These are phyloP conservation scores for Penicillium goetzii DNA, from an alignment of 495 filamentous ascomycete species.

Conservation along the genomic window DNA sequence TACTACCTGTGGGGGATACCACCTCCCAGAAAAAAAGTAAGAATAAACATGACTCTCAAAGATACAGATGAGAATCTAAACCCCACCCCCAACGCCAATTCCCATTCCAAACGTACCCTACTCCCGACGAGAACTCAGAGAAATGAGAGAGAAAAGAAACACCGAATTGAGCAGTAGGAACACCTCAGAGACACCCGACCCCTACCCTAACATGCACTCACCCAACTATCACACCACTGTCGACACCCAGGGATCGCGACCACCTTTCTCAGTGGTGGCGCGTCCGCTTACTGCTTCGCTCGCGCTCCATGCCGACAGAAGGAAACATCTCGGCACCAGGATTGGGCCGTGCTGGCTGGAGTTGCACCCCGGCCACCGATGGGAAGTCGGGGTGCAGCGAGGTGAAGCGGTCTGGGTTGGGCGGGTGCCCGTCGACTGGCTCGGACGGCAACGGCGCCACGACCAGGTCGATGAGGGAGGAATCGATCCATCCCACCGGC, in stretches of 20 bases:
- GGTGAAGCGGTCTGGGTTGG: constrained; percentile 42
- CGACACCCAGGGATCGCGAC: neutral
- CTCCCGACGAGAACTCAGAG: neutral
- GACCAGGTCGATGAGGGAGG: constrained; percentile 41
- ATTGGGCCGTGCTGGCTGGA: constrained; percentile 30
- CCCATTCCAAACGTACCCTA: neutral
- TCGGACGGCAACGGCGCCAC: constrained; percentile 38
- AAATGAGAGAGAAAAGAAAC: neutral
- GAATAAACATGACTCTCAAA: neutral
- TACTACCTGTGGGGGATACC: neutral
- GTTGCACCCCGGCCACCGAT: constrained; percentile 39
- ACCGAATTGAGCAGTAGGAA: neutral
- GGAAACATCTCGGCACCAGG: constrained; percentile 30
- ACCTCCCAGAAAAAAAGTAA: neutral
- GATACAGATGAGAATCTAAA: constrained; percentile 10
- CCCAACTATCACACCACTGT: neutral
- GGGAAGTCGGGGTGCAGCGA: constrained; percentile 51
- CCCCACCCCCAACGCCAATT: neutral
- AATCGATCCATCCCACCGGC: constrained; percentile 44
- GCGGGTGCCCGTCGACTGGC: constrained; percentile 34
- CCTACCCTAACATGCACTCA: constrained; percentile 4
- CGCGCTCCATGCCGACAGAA: constrained; percentile 30
- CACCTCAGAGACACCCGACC: neutral
- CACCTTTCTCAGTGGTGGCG: constrained; percentile 26
- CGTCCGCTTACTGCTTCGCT: constrained; percentile 35